Evolutionary conservation across 306 rosid genomes (phyloP), one percentile per base, ranked within the genome.

Genomic region (Morella rubra): DNA sequence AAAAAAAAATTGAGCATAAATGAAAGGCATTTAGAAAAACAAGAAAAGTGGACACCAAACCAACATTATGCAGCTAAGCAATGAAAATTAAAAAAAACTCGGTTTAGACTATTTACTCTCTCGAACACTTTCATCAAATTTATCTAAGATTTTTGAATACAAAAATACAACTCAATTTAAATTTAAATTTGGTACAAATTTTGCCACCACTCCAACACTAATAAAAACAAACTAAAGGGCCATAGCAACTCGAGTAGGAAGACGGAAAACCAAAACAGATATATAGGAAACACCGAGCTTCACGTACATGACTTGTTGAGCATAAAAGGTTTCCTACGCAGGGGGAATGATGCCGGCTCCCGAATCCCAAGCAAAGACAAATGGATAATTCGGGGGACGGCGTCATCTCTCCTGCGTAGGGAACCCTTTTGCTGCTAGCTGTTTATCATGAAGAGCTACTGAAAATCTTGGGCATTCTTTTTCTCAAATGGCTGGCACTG

Each of bases 331-430:
- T 85, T 61, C 27, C 76, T 84, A 62, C 6, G 87, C 86, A 79
- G 66, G 53, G 74, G 82, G 83, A 47, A 88, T 76, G 89, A 70
- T 4, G 81, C 86, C 15, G 62, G 37, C 71, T 3, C 70, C 47
- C 47, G 40, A 58, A 41, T 47, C 78, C 42, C 46, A 9, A 13
- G 62, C 11, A 10, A 14, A 67, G 5, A 20, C 15, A 56, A 78
- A 72, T 58, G 13, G 10, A 47, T 47, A 47, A 47, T 40, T 58
- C 54, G 44, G 53, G 75, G 2, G 73, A 77, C 81, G 61, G 93
- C 84, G 77, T n/a, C 97, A 92, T 90, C 87, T 87, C 92, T 89
- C 93, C 91, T 90, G 96, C 91, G 86, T 83, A 84, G 84, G 45
- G 72, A 90, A 89, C 87, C 96, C 80, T 75, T 37, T 46, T 82